Evolutionary conservation across 2,329 filamentous ascomycete species (phyloP), one percentile per base, ranked within the genome.

Genomic region (Claviceps sp.): DNA sequence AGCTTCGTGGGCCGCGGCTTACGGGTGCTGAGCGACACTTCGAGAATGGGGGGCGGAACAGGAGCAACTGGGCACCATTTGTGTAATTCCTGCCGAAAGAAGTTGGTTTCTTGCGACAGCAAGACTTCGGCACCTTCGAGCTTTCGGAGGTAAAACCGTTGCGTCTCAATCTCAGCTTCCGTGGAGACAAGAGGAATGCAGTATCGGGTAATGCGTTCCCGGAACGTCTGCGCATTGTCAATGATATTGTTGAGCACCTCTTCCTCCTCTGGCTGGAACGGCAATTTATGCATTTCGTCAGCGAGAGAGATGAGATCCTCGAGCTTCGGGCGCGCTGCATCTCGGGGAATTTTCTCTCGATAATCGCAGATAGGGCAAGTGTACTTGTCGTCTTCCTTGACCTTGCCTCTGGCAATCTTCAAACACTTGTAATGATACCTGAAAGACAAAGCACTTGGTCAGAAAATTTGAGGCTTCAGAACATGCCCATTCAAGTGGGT

Each of bases 341-440:
- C 93, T 45, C 93, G 87, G 26, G 93, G 93, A 50, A 98, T 97
- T 70, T 91, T 94, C 63, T 96, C 86, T 17, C 93, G 85, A 82
- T 90, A 96, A 66, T 98, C 93, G 65, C 93, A 98, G 55, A 98
- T 95, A 0, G 93, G 93, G 62, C 93, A 98, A 1, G 91, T 97
- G 64, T 96, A 98, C 66, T 95, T 95, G 64, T 97, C 93, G 56
- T 95, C 91, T 63, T 97, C 93, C 69, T 97, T 97, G 60, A 98
- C 88, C 64, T 97, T 98, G 50, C 93, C 93, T 48, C 93, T 82
- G 2, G 93, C 93, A 62, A 98, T 96, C 72, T 98, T 98, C 39
- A 98, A 75, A 61, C 93, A 98, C 67, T 96, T 97, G 54, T 93
- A 91, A 62, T 98, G 93, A 63, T 98, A 98, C 86, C 86, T 90